Evolutionary conservation across 2,329 filamentous ascomycete genomes (phyloP), one percentile per base, ranked within the genome.

Genomic region (Ophiocordyceps sinensis): DNA sequence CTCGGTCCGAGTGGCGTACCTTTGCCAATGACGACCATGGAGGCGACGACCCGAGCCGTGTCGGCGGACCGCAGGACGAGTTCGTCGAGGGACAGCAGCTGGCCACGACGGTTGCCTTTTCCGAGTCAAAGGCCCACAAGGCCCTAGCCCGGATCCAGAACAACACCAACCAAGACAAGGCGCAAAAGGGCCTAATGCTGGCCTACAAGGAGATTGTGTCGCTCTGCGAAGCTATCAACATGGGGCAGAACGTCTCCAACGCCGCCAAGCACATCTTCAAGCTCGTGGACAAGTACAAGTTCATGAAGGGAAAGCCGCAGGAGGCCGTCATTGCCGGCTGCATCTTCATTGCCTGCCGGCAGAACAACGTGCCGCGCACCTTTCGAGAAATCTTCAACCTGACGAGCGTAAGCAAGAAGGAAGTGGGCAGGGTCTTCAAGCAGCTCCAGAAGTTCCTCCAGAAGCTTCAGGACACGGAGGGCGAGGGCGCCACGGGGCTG

Each of bases 11-110:
- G 66, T 98, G 91, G 91, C 85, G 91, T 58, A 98, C 91, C 1
- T 98, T 98, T 65, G 87, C 88, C 57, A 96, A 96, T 59, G 91
- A 98, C 56, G 93, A 98, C 59, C 86, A 94, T 61, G 86, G 85
- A 55, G 88, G 85, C 55, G 93, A 96, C 53, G 91, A 98, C 51
- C 91, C 93, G 5, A 95, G 87, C 44, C 91, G 91, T 86, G 89
- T 98, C 49, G 91, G 91, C 67, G 91, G 96, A 52, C 85, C 83
- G 6, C 81, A 82, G 45, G 95, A 96, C 56, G 82, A 85, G 41
- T 78, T 98, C 36, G 73, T 94, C 43, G 87, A 94, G 54, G 88
- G 87, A 43, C 82, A 86, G 48, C 87, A 94, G 64, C 78, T 95
- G 37, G 79, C 88, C 56, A 95, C 88, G 6, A 79, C 74, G 48